Base-by-base conservation (phyloP, 306 rosid genomes). In the Canavalia gladiata region DNA sequence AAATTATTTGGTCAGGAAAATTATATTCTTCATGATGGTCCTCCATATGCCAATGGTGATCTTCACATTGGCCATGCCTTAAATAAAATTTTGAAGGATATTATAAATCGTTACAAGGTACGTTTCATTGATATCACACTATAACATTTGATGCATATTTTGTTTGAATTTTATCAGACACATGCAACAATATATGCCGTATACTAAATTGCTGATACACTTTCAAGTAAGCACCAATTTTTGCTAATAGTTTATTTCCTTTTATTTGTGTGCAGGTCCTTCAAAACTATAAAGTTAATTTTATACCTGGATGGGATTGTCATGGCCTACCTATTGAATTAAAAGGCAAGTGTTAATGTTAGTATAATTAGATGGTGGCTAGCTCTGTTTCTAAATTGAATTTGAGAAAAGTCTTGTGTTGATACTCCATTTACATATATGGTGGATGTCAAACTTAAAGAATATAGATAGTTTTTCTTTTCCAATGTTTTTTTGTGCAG, bases 291-390 rank as follows among this genome's bases (percentile, higher is more conserved):
- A 89, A 92, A 92, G 97, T 93, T 84, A 90, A 81, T 67, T 95
- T 88, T 84, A 95, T 95, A 77, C 99, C 99, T 81, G 99, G 99
- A 58, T 95, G 99, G 99, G 99, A 95, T 88, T 95, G 99, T 80
- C 99, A 95, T 89, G 99, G 98, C 80, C 89, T 95, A 80, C 99
- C 99, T 77, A 95, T 95, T 85, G 99, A 95, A 76, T 88, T 95
- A 82, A 95, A 95, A 93, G 99, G 99, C 86, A 95, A 90, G 94
- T 86, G 31, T 74, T 18, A 57, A 43, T 77, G 63, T 63, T 63
- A 9, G 30, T 45, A 30, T 45, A 34, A 62, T 28, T 52, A 47
- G 51, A 58, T 64, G 67, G 68, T 64, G 45, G 25, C 41, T 66
- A 78, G 29, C 60, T 68, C 54, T 63, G 50, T 11, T 74, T 57